These are phyloP conservation scores for Aspergillus fumigatiaffinis DNA, from an alignment of 2,329 filamentous ascomycete genomes.

Conservation along the genomic window DNA sequence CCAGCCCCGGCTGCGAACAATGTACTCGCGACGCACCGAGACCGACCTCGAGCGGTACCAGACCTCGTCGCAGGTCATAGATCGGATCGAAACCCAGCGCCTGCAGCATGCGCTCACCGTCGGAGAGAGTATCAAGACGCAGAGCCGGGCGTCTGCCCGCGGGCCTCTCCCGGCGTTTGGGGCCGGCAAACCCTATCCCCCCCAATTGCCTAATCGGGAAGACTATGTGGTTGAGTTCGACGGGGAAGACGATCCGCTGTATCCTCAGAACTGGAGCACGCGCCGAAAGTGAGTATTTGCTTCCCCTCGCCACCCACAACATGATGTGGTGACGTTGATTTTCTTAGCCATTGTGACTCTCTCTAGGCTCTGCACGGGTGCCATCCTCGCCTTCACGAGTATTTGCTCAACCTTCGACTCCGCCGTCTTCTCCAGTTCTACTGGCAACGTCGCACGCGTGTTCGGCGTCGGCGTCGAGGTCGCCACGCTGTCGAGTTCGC, in stretches of 20 bases:
- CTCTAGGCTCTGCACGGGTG: conserved; percentile 28
- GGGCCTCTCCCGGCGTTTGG: conserved; percentile 24
- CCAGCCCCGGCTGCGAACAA: conserved; percentile 18
- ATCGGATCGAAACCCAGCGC: conserved; percentile 29
- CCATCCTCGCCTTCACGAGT: conserved; percentile 15
- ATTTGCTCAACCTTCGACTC: conserved; percentile 44
- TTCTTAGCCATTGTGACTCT: conserved; percentile 4
- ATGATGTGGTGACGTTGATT: background rate
- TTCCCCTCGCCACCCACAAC: background rate
- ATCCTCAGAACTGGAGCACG: conserved; percentile 52
- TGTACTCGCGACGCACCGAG: conserved; percentile 30
- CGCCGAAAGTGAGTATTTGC: conserved; percentile 39
- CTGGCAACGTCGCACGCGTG: conserved; percentile 46
- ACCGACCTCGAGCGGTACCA: conserved; percentile 27
- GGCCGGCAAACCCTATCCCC: conserved; percentile 49
- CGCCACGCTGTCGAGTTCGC: conserved; percentile 40
- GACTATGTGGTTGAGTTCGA: conserved; percentile 56
- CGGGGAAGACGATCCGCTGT: conserved; percentile 47
- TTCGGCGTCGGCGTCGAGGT: conserved; percentile 43
- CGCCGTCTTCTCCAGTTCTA: conserved; percentile 66
- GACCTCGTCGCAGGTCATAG: conserved; percentile 23
- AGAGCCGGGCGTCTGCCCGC: conserved; percentile 11
- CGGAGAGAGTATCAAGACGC: conserved; percentile 26
- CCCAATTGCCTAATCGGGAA: conserved; percentile 47
- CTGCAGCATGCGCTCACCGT: conserved; percentile 38